Conservation (phyloP, 78 protist species). For the Dictyostelium discoideum region DNA sequence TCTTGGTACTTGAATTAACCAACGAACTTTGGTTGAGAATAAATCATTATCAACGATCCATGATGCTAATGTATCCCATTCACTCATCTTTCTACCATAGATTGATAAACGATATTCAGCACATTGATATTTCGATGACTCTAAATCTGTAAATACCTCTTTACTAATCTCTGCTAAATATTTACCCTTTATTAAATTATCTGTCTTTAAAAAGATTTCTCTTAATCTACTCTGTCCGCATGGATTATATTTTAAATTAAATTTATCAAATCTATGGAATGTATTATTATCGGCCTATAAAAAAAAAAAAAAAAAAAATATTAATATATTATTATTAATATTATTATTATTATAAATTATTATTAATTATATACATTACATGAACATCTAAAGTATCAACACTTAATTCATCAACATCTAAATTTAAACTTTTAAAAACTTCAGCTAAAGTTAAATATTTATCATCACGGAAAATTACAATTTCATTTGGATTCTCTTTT, state of each 20-base stretch:
- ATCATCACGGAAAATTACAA: slow-evolving; percentile 86
- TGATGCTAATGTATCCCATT: slow-evolving; percentile 94
- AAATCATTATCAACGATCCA: slow-evolving; percentile 93
- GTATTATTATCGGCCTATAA: slow-evolving; percentile 72
- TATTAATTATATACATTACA: slow-evolving; percentile 21
- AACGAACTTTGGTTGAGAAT: slow-evolving; percentile 89
- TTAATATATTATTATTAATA: background rate
- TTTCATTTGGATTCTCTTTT: slow-evolving; percentile 73
- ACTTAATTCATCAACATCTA: slow-evolving; percentile 85
- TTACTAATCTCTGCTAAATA: slow-evolving; percentile 96
- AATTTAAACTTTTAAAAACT: slow-evolving; percentile 86
- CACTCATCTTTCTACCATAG: slow-evolving; percentile 94
- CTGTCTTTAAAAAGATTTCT: slow-evolving; percentile 97
- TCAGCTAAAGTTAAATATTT: slow-evolving; percentile 90
- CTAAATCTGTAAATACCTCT: slow-evolving; percentile 92
- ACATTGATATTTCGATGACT: slow-evolving; percentile 90
- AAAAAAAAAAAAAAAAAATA: background rate
- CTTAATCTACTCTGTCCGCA: slow-evolving; percentile 91
- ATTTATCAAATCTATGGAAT: slow-evolving; percentile 95
- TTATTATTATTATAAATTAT: background rate
- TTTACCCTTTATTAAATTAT: slow-evolving; percentile 94
- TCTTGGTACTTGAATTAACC: slow-evolving; percentile 98
- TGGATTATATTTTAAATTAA: slow-evolving; percentile 97
- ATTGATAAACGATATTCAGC: slow-evolving; percentile 97
- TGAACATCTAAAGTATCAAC: slow-evolving; percentile 97